A percentile compares a stretch with the other conserved stretches of the same genome.
Conservation (phyloP, 352 stramenopile species). For the Globisporangium nodosum region DNA sequence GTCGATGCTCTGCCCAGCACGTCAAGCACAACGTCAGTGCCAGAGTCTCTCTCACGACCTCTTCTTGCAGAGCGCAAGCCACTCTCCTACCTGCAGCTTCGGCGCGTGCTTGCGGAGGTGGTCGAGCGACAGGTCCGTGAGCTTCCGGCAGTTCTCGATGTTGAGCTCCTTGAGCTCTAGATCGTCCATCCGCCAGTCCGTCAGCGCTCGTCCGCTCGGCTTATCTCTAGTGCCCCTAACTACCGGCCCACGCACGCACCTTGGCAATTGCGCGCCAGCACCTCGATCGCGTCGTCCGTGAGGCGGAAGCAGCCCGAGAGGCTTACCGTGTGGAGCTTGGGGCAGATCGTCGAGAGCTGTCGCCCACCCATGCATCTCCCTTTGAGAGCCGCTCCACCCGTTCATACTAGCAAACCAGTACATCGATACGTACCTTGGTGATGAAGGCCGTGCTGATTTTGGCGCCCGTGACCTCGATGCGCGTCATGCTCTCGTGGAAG, state of each 20-base stretch:
- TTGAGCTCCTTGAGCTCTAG: conserved; percentile 86
- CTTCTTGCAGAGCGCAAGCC: no score
- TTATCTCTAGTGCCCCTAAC: no score
- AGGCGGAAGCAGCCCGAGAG: conserved; percentile 86
- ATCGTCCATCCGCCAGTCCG: background rate
- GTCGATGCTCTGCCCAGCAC: conserved; percentile 62
- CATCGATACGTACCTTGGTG: conserved; percentile 33
- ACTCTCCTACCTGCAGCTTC: conserved; percentile 60
- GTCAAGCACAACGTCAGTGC: background rate
- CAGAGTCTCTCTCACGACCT: background rate
- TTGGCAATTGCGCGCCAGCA: conserved; percentile 73
- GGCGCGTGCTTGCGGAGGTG: conserved; percentile 71
- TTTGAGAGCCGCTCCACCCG: no score
- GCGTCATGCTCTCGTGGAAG: conserved; percentile 85
- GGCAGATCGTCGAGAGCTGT: conserved; percentile 68
- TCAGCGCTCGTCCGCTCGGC: background rate
- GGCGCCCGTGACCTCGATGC: conserved; percentile 77
- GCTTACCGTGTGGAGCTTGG: conserved; percentile 83
- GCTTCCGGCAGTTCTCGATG: conserved; percentile 87
- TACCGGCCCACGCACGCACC: conserved; percentile 24
- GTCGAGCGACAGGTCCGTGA: conserved; percentile 74
- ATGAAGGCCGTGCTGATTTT: conserved; percentile 82
- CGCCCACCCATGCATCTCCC: background rate
- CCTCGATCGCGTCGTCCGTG: conserved; percentile 80
- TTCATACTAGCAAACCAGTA: background rate